Evolutionary conservation across 148 eudicot species (phyloP).

Genomic region (Rhododendron vialii): DNA sequence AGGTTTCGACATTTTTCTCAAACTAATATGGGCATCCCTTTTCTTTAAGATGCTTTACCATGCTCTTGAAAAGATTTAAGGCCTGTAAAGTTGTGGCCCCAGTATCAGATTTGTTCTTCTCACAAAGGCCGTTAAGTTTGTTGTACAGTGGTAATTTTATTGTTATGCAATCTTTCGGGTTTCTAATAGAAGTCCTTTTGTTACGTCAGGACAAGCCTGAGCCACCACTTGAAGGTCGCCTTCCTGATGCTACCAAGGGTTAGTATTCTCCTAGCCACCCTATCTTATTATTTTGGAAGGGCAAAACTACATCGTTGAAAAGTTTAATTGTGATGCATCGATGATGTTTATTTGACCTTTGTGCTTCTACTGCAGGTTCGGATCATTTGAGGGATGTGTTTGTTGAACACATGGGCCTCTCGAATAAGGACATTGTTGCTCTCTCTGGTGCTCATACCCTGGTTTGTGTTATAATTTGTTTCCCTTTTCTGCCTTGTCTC

Average conservation of each 20-base stretch:
- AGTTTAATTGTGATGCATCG: not conserved
- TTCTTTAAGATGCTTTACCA: not conserved
- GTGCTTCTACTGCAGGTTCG: conserved; percentile 42
- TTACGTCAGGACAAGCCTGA: conserved; percentile 62
- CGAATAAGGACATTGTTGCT: conserved; percentile 81
- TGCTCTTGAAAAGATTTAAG: not conserved
- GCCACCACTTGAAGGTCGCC: conserved; percentile 90
- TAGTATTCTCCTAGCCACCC: conserved; percentile 7
- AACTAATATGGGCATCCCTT: not conserved
- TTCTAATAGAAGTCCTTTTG: not conserved
- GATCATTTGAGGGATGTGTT: conserved; percentile 90
- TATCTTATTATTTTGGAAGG: not conserved
- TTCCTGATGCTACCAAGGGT: conserved; percentile 93
- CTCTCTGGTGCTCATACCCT: conserved; percentile 96
- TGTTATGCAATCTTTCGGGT: not conserved
- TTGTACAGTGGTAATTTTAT: not conserved
- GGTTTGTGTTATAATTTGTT: conserved; percentile 36
- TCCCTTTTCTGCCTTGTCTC: not conserved
- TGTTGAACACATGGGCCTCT: conserved; percentile 79
- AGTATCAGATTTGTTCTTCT: not conserved
- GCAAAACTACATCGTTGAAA: not conserved
- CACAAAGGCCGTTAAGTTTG: not conserved
- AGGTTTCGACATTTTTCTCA: not conserved
- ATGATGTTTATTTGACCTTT: not conserved
- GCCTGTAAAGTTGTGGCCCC: not conserved